Percentiles rank a stretch among this genome's conserved stretches.
Evolutionary conservation across 78 protist genomes (phyloP).

Genomic region (Creolimax fragrantissima): DNA sequence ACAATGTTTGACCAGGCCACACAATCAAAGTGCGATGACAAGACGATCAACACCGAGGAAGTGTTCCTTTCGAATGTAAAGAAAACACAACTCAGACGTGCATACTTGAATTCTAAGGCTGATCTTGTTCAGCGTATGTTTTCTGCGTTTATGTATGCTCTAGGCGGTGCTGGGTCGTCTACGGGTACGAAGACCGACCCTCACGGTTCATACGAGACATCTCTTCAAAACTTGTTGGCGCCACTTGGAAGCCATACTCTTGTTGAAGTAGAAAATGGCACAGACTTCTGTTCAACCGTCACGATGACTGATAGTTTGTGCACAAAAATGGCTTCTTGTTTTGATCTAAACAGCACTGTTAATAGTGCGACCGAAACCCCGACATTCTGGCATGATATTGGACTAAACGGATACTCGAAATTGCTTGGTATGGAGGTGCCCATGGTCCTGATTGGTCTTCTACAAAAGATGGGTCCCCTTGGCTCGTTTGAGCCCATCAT

Average conservation of each 20-base stretch:
- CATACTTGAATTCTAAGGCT: background rate
- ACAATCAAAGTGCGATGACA: background rate
- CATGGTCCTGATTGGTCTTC: background rate
- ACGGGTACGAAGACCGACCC: background rate
- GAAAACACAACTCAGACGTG: background rate
- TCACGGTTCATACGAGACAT: background rate
- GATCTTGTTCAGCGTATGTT: constrained; percentile 4
- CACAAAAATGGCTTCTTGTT: background rate
- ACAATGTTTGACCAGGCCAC: background rate
- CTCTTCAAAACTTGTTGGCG: background rate
- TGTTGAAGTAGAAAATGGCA: background rate
- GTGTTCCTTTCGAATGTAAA: background rate
- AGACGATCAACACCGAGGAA: background rate
- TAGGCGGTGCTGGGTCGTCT: background rate
- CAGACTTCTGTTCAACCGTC: background rate
- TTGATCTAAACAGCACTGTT: background rate
- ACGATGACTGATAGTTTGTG: background rate
- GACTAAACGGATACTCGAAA: background rate
- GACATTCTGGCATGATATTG: background rate
- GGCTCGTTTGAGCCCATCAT: background rate
- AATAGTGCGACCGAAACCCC: background rate
- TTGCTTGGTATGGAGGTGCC: background rate
- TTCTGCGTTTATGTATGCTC: background rate
- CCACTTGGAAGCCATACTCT: background rate
- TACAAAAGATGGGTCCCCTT: background rate